Percentiles rank a stretch among this genome's conserved stretches.
Conservation (phyloP, 2,329 filamentous ascomycete genomes). For the Annulohypoxylon truncatum region DNA sequence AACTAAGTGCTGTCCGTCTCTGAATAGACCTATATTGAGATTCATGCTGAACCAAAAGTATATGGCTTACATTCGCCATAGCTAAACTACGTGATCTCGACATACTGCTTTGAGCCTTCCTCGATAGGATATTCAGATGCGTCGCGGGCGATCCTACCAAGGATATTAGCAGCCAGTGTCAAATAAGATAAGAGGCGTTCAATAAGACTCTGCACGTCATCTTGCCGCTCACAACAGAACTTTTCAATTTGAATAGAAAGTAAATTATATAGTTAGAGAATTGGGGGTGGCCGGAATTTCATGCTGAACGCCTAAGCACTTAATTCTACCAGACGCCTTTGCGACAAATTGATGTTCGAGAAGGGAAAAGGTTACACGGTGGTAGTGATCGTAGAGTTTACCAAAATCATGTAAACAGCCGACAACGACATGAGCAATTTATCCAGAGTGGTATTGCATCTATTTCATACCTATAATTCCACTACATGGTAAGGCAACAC, state of each 20-base stretch:
- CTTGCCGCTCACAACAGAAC: background rate
- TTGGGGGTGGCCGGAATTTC: background rate
- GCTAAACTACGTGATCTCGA: conserved; percentile 1
- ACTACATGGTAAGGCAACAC: background rate
- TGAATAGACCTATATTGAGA: background rate
- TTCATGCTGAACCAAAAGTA: background rate
- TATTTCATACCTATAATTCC: background rate
- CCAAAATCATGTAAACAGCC: background rate
- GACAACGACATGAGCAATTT: conserved; percentile 1
- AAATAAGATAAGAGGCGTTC: background rate
- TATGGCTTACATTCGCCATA: conserved; percentile 8
- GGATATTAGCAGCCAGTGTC: background rate
- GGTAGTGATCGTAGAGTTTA: background rate
- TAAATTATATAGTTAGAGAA: too few relatives aligned
- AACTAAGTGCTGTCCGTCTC: background rate
- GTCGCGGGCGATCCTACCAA: background rate
- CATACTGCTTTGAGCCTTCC: background rate
- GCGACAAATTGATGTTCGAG: background rate
- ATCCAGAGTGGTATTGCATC: conserved; percentile 17
- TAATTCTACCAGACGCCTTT: background rate
- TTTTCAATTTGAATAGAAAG: too few relatives aligned
- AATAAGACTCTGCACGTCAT: background rate
- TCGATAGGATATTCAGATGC: background rate
- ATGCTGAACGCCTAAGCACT: background rate
- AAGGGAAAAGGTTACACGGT: background rate